A percentile compares a stretch with the other conserved stretches of the same genome.
Conservation (phyloP, 352 stramenopile genomes). For the Poterioochromonas sp. region DNA sequence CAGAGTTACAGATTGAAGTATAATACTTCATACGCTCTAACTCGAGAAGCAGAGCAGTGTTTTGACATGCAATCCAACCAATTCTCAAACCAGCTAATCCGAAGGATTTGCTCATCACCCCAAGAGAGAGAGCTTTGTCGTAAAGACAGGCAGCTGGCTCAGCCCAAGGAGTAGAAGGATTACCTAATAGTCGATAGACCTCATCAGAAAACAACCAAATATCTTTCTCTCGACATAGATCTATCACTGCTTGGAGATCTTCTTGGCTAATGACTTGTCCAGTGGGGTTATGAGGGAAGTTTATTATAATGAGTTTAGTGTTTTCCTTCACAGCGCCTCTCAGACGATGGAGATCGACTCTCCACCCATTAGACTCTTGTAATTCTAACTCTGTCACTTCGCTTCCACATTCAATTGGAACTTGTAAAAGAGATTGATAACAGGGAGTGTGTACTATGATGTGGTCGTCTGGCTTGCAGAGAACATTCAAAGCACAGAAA, state of each 20-base stretch:
- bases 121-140: slow-evolving; percentile 52
- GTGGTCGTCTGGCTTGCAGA: slow-evolving; percentile 52
- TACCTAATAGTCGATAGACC: slow-evolving; percentile 56
- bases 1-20: slow-evolving; percentile 58
- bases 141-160: slow-evolving; percentile 47
- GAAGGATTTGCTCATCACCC: slow-evolving; percentile 55
- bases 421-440: slow-evolving; percentile 53
- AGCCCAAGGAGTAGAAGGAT: slow-evolving; percentile 39
- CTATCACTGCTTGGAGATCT: slow-evolving; percentile 50
- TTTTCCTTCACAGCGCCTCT: slow-evolving; percentile 45
- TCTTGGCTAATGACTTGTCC: slow-evolving; percentile 47
- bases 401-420: slow-evolving; percentile 46
- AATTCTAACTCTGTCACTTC: slow-evolving; percentile 47
- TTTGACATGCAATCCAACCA: slow-evolving; percentile 53
- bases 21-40: slow-evolving; percentile 58
- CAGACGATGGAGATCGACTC: slow-evolving; percentile 51
- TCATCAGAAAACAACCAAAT: slow-evolving; percentile 59
- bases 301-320: slow-evolving; percentile 59
- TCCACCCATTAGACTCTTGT: slow-evolving; percentile 36
- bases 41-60: slow-evolving; percentile 44
- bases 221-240: slow-evolving; percentile 45
- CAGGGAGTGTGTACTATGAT: slow-evolving; percentile 51
- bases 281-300: slow-evolving; percentile 66
- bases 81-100: slow-evolving; percentile 53
- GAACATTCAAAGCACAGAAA: slow-evolving; percentile 51